phyloP scores from a whole-genome alignment of 371 early-diverging fungal species.

The Lichtheimia ramosa region DNA sequence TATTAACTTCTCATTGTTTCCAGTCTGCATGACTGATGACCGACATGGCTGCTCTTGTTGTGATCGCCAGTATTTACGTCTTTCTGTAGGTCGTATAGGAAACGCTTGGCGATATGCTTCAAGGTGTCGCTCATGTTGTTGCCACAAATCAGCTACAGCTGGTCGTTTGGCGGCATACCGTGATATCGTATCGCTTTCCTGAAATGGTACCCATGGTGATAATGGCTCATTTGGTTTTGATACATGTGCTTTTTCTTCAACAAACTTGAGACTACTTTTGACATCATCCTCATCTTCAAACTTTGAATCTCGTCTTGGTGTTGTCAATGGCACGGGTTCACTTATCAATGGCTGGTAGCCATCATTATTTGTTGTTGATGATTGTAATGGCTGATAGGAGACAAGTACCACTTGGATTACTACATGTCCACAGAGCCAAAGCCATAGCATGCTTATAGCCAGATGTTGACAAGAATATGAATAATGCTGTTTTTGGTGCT shows the following conservation, averaged over 20 bases:
- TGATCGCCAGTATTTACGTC: neutral
- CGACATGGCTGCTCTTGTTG: neutral
- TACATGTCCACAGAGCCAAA: too few species aligned
- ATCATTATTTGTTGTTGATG: neutral
- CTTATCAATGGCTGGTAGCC: neutral
- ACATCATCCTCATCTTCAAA: neutral
- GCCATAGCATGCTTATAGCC: too few species aligned
- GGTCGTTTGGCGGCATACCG: neutral
- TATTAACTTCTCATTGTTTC: neutral
- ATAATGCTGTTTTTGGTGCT: neutral
- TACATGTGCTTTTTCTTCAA: neutral
- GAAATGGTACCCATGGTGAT: neutral
- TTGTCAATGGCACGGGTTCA: neutral
- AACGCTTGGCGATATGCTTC: neutral
- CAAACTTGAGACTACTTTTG: neutral
- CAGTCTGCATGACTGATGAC: too few species aligned
- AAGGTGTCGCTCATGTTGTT: neutral
- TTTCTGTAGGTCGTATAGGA: neutral
- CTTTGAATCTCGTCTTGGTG: neutral
- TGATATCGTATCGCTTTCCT: neutral
- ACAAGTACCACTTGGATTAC: neutral
- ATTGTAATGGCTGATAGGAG: neutral
- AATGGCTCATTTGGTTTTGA: too few species aligned
- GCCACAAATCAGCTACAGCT: neutral
- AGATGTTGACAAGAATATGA: too few species aligned